These are phyloP conservation scores for Canna indica DNA, from an alignment of 176 grass and related monocot species.

Conservation along the genomic window DNA sequence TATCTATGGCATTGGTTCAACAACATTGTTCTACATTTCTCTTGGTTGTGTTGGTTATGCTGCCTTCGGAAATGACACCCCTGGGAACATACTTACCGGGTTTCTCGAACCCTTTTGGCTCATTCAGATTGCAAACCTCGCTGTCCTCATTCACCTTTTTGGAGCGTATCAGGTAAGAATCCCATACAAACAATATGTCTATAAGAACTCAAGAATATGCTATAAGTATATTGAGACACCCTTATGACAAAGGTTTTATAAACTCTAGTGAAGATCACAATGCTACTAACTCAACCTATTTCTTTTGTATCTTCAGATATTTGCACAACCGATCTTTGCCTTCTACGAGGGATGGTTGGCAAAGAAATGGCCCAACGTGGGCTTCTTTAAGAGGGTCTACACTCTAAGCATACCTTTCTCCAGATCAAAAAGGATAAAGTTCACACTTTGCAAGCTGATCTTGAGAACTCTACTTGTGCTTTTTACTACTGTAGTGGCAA, in stretches of 20 bases:
- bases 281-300: not conserved
- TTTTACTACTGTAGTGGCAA: constrained; percentile 50
- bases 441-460: constrained; percentile 41
- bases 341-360: constrained; percentile 33
- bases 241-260: not conserved
- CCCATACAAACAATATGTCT: not conserved
- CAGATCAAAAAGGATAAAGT: constrained; percentile 26
- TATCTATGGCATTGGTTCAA: constrained; percentile 55
- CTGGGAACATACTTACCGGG: constrained; percentile 66
- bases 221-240: not conserved
- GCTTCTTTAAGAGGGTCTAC: constrained; percentile 55
- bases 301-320: constrained; percentile 43
- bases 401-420: constrained; percentile 34
- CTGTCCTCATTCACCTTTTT: constrained; percentile 58
- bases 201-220: not conserved
- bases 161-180: constrained; percentile 69
- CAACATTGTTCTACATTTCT: constrained; percentile 64
- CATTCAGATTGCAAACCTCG: constrained; percentile 58
- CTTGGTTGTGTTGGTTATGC: constrained; percentile 65
- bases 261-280: not conserved
- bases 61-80: constrained; percentile 48
- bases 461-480: constrained; percentile 40
- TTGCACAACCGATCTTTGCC: constrained; percentile 62
- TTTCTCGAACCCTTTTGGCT: constrained; percentile 59
- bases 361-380: constrained; percentile 50